Evolutionary conservation across 495 filamentous ascomycete genomes (phyloP).

Genomic region (Penicillium arizonense): DNA sequence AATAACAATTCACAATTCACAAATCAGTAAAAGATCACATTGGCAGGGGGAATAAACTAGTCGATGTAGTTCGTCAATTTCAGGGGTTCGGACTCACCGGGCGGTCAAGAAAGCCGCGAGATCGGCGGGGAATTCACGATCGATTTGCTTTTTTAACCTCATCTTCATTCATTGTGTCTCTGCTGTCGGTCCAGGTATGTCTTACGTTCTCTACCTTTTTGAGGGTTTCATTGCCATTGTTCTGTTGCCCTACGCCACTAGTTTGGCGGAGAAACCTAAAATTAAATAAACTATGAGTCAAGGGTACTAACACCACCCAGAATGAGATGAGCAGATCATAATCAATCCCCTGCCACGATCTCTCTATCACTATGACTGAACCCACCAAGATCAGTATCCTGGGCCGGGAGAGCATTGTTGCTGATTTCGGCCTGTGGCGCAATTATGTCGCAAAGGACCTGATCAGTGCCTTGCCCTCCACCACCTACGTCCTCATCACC

Average conservation of each 20-base stretch:
- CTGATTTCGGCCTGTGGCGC: conserved; percentile 90
- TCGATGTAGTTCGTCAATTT: too few relatives aligned
- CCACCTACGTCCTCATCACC: conserved; percentile 93
- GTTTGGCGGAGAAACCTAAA: too few relatives aligned
- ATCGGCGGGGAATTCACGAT: conserved; percentile 30
- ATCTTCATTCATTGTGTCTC: too few relatives aligned
- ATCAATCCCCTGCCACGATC: conserved; percentile 2
- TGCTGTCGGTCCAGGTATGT: conserved; percentile 14
- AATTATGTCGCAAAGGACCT: conserved; percentile 80
- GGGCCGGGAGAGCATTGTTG: conserved; percentile 76
- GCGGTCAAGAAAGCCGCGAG: conserved; percentile 31
- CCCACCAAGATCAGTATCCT: conserved; percentile 55
- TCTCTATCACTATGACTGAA: conserved; percentile 33
- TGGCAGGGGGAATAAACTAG: background rate
- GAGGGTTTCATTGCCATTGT: background rate
- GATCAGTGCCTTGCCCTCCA: conserved; percentile 70
- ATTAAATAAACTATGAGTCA: conserved; percentile 8
- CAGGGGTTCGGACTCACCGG: conserved; percentile 10
- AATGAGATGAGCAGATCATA: conserved; percentile 36
- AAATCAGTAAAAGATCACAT: background rate
- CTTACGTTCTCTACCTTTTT: background rate
- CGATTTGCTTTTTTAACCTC: too few relatives aligned
- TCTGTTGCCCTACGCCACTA: too few relatives aligned
- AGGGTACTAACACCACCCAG: conserved; percentile 21
- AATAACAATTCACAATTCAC: too few relatives aligned